Percentiles rank a stretch among this genome's conserved stretches.
Evolutionary conservation across 805 yeast genomes (phyloP).

Genomic region (Kodamaea jinghongensis): DNA sequence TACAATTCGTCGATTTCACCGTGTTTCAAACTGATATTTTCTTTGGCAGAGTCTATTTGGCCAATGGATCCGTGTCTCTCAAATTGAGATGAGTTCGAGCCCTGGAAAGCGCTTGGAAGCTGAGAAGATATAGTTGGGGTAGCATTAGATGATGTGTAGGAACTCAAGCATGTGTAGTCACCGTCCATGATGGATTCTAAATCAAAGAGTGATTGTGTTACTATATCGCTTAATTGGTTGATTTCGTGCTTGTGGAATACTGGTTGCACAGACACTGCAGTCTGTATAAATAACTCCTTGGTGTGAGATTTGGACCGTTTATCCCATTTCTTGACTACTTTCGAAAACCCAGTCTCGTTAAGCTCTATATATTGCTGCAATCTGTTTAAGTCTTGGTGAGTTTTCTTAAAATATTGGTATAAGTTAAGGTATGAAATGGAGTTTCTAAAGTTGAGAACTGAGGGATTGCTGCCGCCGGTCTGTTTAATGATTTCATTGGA

Average conservation of each 20-base stretch:
- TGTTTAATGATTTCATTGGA: slow-evolving; percentile 11
- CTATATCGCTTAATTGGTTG: slow-evolving; percentile 76
- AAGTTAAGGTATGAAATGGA: slow-evolving; percentile 79
- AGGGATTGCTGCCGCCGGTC: slow-evolving; percentile 4
- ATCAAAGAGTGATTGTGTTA: slow-evolving; percentile 65
- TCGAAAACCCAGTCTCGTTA: slow-evolving; percentile 93
- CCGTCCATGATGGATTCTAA: slow-evolving; percentile 59
- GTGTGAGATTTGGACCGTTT: slow-evolving; percentile 93
- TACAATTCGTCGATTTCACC: slow-evolving; percentile 66
- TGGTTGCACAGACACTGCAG: slow-evolving; percentile 96
- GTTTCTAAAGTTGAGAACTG: slow-evolving; percentile 44
- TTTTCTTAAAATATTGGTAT: slow-evolving; percentile 85
- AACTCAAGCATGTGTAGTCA: slow-evolving; percentile 32
- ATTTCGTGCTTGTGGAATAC: slow-evolving; percentile 90
- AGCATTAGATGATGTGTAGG: neutral
- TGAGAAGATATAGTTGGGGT: slow-evolving; percentile 6
- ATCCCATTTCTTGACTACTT: slow-evolving; percentile 97
- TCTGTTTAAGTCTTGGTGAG: slow-evolving; percentile 82
- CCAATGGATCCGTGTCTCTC: slow-evolving; percentile 12
- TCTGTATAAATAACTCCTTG: slow-evolving; percentile 83
- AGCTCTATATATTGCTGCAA: slow-evolving; percentile 92
- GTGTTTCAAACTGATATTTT: slow-evolving; percentile 24
- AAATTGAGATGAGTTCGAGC: neutral
- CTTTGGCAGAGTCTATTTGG: slow-evolving; percentile 7
- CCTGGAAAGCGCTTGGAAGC: neutral